Conservation (phyloP, 495 filamentous ascomycete species). For the Pyrenopolyporus hunteri region DNA sequence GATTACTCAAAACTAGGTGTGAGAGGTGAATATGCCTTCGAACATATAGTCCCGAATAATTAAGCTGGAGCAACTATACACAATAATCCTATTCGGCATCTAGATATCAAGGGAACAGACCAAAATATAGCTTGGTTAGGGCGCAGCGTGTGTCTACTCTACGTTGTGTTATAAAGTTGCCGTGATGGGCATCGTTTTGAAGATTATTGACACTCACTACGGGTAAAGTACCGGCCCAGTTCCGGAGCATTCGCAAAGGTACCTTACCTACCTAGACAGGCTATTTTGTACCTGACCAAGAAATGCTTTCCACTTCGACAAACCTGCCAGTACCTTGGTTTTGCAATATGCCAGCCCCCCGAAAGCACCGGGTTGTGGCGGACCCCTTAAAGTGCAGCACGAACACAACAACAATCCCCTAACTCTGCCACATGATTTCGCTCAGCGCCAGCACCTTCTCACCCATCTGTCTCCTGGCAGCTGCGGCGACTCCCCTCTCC, state of each 20-base stretch:
- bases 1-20: too few relatives aligned
- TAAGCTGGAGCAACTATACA: too few relatives aligned
- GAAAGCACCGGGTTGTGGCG: neutral
- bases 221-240: neutral
- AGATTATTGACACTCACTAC: neutral
- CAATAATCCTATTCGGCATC: too few relatives aligned
- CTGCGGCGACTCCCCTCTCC: conserved; percentile 73
- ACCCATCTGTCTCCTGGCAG: conserved; percentile 75
- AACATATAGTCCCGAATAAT: too few relatives aligned
- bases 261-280: too few relatives aligned
- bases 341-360: neutral
- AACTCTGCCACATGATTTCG: conserved; percentile 77
- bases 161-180: neutral
- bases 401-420: neutral
- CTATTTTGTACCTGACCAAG: neutral
- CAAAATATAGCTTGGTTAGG: too few relatives aligned
- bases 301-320: neutral
- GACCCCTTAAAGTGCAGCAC: neutral
- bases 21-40: too few relatives aligned
- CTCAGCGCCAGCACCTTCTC: conserved; percentile 76
- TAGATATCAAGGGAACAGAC: too few relatives aligned
- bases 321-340: neutral
- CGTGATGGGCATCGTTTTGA: too few relatives aligned
- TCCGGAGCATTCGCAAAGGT: neutral
- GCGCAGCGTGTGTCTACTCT: neutral